Base-by-base conservation (phyloP, 495 filamentous ascomycete genomes). In the Aspergillus nidulans region DNA sequence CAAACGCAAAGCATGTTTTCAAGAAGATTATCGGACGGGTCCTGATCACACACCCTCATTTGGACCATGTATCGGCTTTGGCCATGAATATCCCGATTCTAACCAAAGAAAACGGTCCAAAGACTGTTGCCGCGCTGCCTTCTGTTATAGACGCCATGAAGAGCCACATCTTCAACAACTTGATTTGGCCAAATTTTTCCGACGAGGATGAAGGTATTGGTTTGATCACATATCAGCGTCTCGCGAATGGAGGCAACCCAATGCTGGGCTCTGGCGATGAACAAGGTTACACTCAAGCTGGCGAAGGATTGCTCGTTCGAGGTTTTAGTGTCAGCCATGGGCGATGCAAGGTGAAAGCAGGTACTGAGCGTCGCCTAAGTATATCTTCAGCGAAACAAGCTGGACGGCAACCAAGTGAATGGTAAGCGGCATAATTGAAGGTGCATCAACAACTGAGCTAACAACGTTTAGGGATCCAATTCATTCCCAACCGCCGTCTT, bases 181-280 rank as follows among this genome's bases (percentile, higher is more conserved):
- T 97, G 41, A 95, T 98, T 48, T 98, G 95, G 95, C 94, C 94
- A 0, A 98, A 98, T 60, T 75, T 98, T 30, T 94, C 91, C 0
- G 91, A 97, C 69, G 95, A 98, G 73, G 91, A 95, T 67, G 90
- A 90, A 26, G 94, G 95, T 13, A 90, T 91, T 21, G 95, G 95
- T 2, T 75, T 98, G 6, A 82, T 97, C 25, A 96, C 90, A 8
- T 97, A 95, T 59, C 88, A 90, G 68, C 84, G 94, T 23, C 73
- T 98, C 19, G 82, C 86, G 1, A 90, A 96, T 63, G 91, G 90
- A n/a, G 91, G 91, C 10, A 90, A 90, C 42, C 82, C 85, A 10
- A 84, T 87, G 6, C 74, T 95, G 15, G 90, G 89, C 10, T 85
- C 86, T 56, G 90, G 88, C 4, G 82, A 86, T 2, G 81, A 77